These are phyloP conservation scores for Exobasidium cylindrosporum DNA, from an alignment of 1,284 basidiomycete genomes.

Conservation along the genomic window DNA sequence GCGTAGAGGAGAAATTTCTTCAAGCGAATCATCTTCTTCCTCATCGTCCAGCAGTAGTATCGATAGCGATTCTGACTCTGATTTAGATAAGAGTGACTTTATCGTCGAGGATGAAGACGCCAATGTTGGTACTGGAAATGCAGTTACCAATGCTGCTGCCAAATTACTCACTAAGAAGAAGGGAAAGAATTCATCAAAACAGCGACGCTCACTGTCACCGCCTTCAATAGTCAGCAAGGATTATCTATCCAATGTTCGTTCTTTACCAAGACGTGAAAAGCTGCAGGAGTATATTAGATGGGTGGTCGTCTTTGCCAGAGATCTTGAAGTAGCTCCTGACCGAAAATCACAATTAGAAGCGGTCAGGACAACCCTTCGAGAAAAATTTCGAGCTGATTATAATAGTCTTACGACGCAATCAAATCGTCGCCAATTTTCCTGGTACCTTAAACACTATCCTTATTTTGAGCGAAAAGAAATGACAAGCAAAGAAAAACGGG, in stretches of 20 bases:
- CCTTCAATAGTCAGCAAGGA: constrained; percentile 5
- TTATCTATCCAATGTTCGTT: not conserved
- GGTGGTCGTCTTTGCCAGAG: not conserved
- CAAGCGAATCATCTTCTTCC: not conserved
- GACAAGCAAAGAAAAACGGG: constrained; percentile 22
- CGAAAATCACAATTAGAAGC: not conserved
- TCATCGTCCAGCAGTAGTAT: not conserved
- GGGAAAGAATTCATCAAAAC: not conserved
- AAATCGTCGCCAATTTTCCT: constrained; percentile 33
- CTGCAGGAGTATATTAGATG: constrained; percentile 4
- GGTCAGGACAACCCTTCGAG: not conserved
- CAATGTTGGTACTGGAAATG: not conserved
- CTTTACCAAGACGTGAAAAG: not conserved
- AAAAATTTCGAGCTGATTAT: not conserved
- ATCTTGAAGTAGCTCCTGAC: not conserved
- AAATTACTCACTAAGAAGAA: too few species aligned
- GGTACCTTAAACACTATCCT: constrained; percentile 32
- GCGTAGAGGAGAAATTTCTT: not conserved
- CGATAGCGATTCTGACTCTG: not conserved
- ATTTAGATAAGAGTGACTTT: not conserved
- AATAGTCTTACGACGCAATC: constrained; percentile 17
- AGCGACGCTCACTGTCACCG: not conserved
- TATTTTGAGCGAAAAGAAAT: constrained; percentile 19
- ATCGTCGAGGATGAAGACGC: not conserved
- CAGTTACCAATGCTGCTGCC: too few species aligned